These are phyloP conservation scores for Phylloporus sp. DNA, from an alignment of 768 basidiomycete species.

Conservation along the genomic window DNA sequence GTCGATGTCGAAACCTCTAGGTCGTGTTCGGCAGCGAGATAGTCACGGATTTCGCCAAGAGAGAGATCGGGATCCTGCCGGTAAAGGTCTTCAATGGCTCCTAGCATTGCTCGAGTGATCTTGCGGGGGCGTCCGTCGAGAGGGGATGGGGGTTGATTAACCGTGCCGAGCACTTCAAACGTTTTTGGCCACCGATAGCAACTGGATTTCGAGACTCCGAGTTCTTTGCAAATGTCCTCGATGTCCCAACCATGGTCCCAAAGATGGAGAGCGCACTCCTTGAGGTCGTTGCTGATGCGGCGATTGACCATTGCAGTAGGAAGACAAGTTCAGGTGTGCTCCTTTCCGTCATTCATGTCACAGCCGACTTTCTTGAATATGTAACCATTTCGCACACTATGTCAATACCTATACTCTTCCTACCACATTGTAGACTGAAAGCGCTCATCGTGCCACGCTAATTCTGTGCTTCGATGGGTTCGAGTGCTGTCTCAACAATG, in stretches of 20 bases:
- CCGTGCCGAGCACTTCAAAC: constrained; percentile 17
- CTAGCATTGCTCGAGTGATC: constrained; percentile 16
- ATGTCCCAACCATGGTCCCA: not conserved
- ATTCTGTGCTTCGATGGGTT: not conserved
- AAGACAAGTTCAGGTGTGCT: no score
- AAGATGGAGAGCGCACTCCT: not conserved
- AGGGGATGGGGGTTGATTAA: constrained; percentile 15
- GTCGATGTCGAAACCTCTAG: constrained; percentile 3
- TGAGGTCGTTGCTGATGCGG: not conserved
- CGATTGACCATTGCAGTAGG: not conserved
- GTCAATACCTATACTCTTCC: no score
- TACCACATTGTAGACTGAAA: no score
- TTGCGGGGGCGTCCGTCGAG: constrained; percentile 17
- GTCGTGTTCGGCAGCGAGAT: no score
- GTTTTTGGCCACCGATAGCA: constrained; percentile 24
- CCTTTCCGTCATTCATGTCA: no score
- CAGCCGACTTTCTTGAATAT: no score
- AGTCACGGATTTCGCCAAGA: no score
- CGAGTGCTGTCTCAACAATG: constrained; percentile 12
- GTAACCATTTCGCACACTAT: no score
- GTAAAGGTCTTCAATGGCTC: constrained; percentile 20
- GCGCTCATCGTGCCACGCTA: no score
- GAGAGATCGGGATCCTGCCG: constrained; percentile 20
- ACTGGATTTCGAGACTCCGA: constrained; percentile 20
- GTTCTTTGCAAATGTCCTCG: not conserved